These are phyloP conservation scores for Globisporangium solare DNA, from an alignment of 352 stramenopile species.

Conservation along the genomic window DNA sequence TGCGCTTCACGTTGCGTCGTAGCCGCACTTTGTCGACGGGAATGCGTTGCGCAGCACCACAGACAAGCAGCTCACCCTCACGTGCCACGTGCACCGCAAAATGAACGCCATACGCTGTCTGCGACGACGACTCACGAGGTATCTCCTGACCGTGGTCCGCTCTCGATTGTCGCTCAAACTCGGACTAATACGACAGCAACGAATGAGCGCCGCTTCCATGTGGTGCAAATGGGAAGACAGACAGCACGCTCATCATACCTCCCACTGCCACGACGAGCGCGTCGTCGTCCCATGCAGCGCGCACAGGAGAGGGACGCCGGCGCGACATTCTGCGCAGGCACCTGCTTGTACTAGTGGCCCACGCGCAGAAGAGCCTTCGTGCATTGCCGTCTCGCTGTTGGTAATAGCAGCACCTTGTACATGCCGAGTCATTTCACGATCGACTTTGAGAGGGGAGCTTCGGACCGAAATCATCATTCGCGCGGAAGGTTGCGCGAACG, in stretches of 20 bases:
- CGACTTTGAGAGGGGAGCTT: not conserved
- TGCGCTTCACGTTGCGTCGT: constrained; percentile 10
- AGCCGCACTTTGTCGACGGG: constrained; percentile 20
- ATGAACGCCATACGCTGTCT: not conserved
- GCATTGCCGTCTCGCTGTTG: too few species aligned
- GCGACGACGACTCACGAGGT: too few species aligned
- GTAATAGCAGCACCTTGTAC: too few species aligned
- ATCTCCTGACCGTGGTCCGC: too few species aligned
- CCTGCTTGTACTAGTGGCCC: too few species aligned
- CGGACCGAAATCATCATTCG: too few species aligned
- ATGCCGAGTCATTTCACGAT: constrained; percentile 5
- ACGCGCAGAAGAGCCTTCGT: too few species aligned
- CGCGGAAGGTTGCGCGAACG: constrained; percentile 2
- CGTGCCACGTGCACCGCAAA: not conserved
- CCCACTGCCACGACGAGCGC: constrained; percentile 2
- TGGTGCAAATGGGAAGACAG: too few species aligned
- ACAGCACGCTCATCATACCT: constrained; percentile 1
- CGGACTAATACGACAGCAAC: too few species aligned
- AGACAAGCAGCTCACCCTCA: not conserved
- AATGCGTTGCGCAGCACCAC: constrained; percentile 4
- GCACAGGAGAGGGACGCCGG: not conserved
- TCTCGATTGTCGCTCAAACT: too few species aligned
- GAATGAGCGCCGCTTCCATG: too few species aligned
- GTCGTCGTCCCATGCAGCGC: not conserved
- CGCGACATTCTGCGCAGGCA: not conserved